A percentile compares a stretch with the other conserved stretches of the same genome.
Conservation (phyloP, 306 rosid species). For the Cotoneaster glaucophyllus region DNA sequence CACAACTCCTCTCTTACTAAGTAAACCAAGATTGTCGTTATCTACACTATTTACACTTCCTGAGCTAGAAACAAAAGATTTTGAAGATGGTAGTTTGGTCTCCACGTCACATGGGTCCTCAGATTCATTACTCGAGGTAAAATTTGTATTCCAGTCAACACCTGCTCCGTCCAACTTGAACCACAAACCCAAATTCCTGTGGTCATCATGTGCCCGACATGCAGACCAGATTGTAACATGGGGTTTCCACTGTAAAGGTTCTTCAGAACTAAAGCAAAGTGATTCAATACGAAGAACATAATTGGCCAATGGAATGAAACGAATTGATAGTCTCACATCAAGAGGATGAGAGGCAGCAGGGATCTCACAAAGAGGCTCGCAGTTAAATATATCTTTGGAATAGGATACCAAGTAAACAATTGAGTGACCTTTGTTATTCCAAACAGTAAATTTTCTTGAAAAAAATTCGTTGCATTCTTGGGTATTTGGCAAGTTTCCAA, state of each 20-base stretch:
- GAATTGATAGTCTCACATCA: constrained; percentile 37
- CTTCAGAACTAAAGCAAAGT: constrained; percentile 50
- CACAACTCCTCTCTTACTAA: constrained; percentile 35
- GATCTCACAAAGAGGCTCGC: constrained; percentile 57
- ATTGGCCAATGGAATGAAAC: constrained; percentile 40
- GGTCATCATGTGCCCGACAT: constrained; percentile 30
- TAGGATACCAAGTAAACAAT: constrained; percentile 43
- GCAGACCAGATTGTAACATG: constrained; percentile 51
- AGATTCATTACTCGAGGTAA: constrained; percentile 21
- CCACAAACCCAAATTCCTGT: constrained; percentile 28
- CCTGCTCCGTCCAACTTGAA: constrained; percentile 46
- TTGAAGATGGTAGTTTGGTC: constrained; percentile 22
- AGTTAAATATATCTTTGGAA: constrained; percentile 46
- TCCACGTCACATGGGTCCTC: constrained; percentile 20
- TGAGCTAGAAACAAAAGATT: constrained; percentile 23
- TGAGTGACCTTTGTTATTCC: constrained; percentile 70
- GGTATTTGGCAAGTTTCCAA: constrained; percentile 16
- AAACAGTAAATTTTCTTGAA: constrained; percentile 41
- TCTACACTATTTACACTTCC: constrained; percentile 20
- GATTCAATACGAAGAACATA: constrained; percentile 60
- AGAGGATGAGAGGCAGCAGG: constrained; percentile 43
- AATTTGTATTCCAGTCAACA: constrained; percentile 41
- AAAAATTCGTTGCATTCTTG: constrained; percentile 22
- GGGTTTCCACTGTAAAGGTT: constrained; percentile 71
- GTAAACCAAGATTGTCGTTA: constrained; percentile 20